These are phyloP conservation scores for Zizania latifolia DNA, from an alignment of 176 grass and related monocot species.

Conservation along the genomic window DNA sequence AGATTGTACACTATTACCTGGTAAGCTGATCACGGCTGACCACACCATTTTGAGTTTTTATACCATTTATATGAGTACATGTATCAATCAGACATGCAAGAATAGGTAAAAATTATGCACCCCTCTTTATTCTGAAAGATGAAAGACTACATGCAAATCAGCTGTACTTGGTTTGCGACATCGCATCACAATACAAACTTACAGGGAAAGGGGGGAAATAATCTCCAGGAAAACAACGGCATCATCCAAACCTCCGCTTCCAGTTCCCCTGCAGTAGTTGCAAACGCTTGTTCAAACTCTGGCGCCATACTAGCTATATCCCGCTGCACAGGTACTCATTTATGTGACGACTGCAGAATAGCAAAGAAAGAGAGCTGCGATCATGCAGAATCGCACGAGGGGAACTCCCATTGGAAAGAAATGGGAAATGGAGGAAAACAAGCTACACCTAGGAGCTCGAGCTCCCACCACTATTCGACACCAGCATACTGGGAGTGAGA, in stretches of 20 bases:
- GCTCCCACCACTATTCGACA: slow-evolving; percentile 31
- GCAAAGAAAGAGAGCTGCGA: background rate
- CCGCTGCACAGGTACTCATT: slow-evolving; percentile 30
- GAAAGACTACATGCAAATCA: slow-evolving; percentile 34
- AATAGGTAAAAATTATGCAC: background rate
- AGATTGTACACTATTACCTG: background rate
- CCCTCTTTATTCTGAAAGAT: slow-evolving; percentile 48
- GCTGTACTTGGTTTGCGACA: slow-evolving; percentile 21
- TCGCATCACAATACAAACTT: slow-evolving; percentile 29
- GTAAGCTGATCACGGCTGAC: background rate
- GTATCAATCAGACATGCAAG: background rate
- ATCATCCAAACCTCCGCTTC: slow-evolving; percentile 27
- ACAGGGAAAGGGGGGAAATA: slow-evolving; percentile 15
- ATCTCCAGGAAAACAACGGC: slow-evolving; percentile 34
- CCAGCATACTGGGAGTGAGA: slow-evolving; percentile 69
- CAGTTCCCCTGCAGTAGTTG: slow-evolving; percentile 15
- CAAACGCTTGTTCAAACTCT: slow-evolving; percentile 26
- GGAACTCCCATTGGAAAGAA: slow-evolving; percentile 4
- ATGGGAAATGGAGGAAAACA: background rate
- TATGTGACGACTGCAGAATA: slow-evolving; percentile 19
- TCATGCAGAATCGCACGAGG: background rate
- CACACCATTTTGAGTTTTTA: background rate
- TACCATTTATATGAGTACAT: background rate
- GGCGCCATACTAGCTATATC: slow-evolving; percentile 17
- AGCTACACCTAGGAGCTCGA: background rate